Conservation (phyloP, 2,329 filamentous ascomycete species). For the Trichothecium sympodiale region DNA sequence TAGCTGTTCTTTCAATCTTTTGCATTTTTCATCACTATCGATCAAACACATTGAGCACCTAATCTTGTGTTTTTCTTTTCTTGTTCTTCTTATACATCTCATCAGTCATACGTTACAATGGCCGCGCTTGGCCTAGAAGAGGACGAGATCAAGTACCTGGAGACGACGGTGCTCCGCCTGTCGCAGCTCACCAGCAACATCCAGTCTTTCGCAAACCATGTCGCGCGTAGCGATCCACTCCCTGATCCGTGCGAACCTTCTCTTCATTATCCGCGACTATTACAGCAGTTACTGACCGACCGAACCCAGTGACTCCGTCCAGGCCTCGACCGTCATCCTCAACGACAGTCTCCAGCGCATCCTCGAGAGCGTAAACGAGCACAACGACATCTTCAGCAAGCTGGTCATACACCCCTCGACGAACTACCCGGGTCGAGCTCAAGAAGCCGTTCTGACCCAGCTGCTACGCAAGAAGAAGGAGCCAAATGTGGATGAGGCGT, state of each 20-base stretch:
- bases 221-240: slow-evolving; percentile 52
- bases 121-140: slow-evolving; percentile 37
- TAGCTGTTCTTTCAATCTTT: no score
- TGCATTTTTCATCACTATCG: no score
- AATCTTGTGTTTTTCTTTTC: no score
- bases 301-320: slow-evolving; percentile 50
- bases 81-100: no score
- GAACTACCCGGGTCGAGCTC: slow-evolving; percentile 59
- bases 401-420: slow-evolving; percentile 68
- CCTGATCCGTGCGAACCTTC: slow-evolving; percentile 47
- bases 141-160: slow-evolving; percentile 57
- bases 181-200: slow-evolving; percentile 60
- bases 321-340: slow-evolving; percentile 61
- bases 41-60: no score
- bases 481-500: slow-evolving; percentile 57
- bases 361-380: slow-evolving; percentile 51
- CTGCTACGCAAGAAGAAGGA: slow-evolving; percentile 78
- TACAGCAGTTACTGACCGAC: slow-evolving; percentile 2
- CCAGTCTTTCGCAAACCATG: slow-evolving; percentile 48
- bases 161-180: slow-evolving; percentile 58
- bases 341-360: slow-evolving; percentile 59
- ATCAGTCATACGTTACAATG: slow-evolving; percentile 14
- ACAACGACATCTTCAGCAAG: slow-evolving; percentile 56
- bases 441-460: slow-evolving; percentile 54
- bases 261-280: not conserved